Base-by-base conservation (phyloP, 768 basidiomycete species). In the Lactarius vividus region DNA sequence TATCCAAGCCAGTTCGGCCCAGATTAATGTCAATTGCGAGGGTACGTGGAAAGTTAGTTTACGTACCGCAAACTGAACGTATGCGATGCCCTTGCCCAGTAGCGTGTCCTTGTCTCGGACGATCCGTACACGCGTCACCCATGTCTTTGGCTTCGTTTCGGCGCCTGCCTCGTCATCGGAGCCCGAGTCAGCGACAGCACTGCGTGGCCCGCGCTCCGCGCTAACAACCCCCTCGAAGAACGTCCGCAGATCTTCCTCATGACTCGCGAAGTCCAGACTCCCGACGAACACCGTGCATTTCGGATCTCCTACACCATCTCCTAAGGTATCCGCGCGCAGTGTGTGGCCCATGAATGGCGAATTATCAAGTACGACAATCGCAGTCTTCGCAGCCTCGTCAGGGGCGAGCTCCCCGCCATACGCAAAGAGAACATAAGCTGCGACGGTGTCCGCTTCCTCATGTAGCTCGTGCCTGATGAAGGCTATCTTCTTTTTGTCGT, bases 391-490 rank as follows among this genome's bases (percentile, higher is more conserved):
- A 13, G 90, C 92, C 67, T 87, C 84, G 71, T 87, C 87, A 8
- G 91, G 91, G 71, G 89, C 81, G 81, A 88, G 86, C 18, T 87
- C 72, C 70, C 73, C 65, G 9, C 86, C 82, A 72, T 94, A 86
- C 0, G 92, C 92, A 74, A 98, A 94, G 23, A 98, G 94, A 56
- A 96, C 77, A 75, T 99, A 99, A 0, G 93, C 92, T 72, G 95
- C 92, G 65, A 92, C 84, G 20, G 85, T 82, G 70, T 86, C 86
- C 4, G 88, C 88, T 39, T 84, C 82, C 2, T 87, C 79, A 76
- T 98, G 94, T 72, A 98, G 86, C 71, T 96, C 93, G 61, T 88
- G 88, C 73, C 94, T 92, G 74, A 98, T 97, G 75, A 95, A 97
- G 0, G 94, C 92, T 61, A 98, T 86, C 69, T 88, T 91, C 78